These are phyloP conservation scores for Neopestalotiopsis clavispora DNA, from an alignment of 2,329 filamentous ascomycete genomes.

Conservation along the genomic window DNA sequence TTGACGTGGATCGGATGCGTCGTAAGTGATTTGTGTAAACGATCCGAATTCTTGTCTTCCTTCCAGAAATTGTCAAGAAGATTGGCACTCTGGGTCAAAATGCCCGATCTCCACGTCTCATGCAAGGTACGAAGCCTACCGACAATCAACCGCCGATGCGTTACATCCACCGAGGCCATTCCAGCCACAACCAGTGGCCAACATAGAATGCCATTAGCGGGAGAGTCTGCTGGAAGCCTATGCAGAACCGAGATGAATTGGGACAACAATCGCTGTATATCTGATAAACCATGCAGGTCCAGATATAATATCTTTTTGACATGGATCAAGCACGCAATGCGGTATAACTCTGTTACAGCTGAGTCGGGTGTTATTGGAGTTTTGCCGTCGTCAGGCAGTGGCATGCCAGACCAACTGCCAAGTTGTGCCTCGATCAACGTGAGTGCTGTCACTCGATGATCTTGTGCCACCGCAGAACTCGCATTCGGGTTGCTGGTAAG, in stretches of 20 bases:
- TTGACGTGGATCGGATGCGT: not conserved
- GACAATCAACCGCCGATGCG: not conserved
- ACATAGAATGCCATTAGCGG: not conserved
- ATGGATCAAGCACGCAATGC: not conserved
- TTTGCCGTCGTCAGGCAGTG: not conserved
- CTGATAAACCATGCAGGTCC: not conserved
- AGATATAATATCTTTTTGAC: not conserved
- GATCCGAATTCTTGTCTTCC: not conserved
- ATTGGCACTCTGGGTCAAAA: not conserved
- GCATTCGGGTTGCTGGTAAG: not conserved
- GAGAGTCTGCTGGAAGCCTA: not conserved
- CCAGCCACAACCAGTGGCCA: not conserved
- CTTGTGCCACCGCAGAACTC: not conserved
- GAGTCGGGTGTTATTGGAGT: not conserved
- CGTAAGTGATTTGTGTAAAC: not conserved
- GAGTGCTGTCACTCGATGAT: not conserved
- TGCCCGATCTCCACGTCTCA: not conserved
- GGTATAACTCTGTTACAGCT: not conserved
- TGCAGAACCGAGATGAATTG: not conserved
- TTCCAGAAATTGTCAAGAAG: not conserved
- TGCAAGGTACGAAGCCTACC: not conserved
- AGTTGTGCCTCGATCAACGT: not conserved
- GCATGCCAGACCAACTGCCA: not conserved
- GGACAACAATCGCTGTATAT: not conserved
- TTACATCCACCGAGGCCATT: not conserved